A percentile compares a stretch with the other conserved stretches of the same genome.
Evolutionary conservation across 1,139 yeast species (phyloP).

Genomic region (Pichia sp.): DNA sequence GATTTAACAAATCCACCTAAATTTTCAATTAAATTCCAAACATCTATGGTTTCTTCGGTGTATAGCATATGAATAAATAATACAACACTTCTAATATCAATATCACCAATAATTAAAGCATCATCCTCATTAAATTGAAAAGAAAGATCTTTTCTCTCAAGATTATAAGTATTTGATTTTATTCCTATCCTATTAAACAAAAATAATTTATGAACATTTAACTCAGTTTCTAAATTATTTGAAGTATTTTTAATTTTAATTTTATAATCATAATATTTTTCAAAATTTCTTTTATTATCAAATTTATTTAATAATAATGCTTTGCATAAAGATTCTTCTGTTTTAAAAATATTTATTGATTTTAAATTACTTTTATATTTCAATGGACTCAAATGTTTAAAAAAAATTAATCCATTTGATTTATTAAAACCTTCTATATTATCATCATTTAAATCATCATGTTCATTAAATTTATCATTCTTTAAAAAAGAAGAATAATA

Average conservation of each 20-base stretch:
- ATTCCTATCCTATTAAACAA: slow-evolving; percentile 15
- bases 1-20: slow-evolving; percentile 19
- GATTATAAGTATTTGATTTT: neutral
- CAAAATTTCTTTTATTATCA: slow-evolving; percentile 14
- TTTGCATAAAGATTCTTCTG: slow-evolving; percentile 5
- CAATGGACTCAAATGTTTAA: neutral
- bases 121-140: slow-evolving; percentile 8
- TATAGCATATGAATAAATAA: slow-evolving; percentile 40
- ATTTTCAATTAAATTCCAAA: slow-evolving; percentile 33
- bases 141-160: slow-evolving; percentile 15
- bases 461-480: slow-evolving; percentile 1
- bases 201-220: slow-evolving; percentile 21
- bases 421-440: neutral
- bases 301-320: neutral
- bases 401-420: neutral
- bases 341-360: slow-evolving; percentile 16
- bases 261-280: slow-evolving; percentile 27
- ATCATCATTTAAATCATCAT: slow-evolving; percentile 1
- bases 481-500: neutral
- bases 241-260: slow-evolving; percentile 23
- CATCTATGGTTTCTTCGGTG: slow-evolving; percentile 36
- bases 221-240: slow-evolving; percentile 7
- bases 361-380: neutral
- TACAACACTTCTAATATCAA: slow-evolving; percentile 28
- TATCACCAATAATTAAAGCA: slow-evolving; percentile 19